These are phyloP conservation scores for Colletotrichum karsti DNA, from an alignment of 2,329 filamentous ascomycete species.

Conservation along the genomic window DNA sequence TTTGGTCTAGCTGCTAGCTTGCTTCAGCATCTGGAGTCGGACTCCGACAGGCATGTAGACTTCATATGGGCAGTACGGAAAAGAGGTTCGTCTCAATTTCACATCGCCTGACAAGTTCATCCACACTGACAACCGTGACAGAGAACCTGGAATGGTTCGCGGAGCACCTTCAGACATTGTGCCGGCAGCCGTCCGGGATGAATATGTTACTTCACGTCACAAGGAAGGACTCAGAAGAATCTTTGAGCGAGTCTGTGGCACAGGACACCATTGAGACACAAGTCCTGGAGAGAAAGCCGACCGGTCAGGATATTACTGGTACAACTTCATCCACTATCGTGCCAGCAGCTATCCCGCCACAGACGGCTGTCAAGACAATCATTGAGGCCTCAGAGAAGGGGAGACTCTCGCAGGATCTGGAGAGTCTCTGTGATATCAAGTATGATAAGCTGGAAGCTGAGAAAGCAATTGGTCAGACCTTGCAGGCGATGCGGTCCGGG, in stretches of 20 bases:
- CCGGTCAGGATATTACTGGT: not conserved
- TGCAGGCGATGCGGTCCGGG: not conserved
- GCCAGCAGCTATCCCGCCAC: not conserved
- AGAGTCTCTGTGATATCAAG: not conserved
- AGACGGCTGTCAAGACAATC: not conserved
- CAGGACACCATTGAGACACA: not conserved
- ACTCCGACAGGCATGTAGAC: not conserved
- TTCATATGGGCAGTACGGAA: not conserved
- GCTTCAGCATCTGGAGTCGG: not conserved
- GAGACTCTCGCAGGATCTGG: not conserved
- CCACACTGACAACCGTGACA: not conserved
- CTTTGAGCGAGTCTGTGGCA: not conserved
- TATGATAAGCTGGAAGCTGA: not conserved
- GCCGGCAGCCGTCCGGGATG: not conserved
- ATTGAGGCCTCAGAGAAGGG: not conserved
- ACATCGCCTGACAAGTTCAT: too few species aligned
- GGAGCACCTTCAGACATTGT: not conserved
- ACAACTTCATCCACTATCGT: not conserved
- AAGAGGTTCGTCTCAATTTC: not conserved
- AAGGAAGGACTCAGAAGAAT: not conserved
- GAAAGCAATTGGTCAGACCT: not conserved
- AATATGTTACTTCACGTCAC: constrained; percentile 11
- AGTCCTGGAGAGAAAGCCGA: not conserved
- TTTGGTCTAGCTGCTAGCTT: constrained; percentile 30
- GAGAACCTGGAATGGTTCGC: constrained; percentile 8